Evolutionary conservation across 805 yeast genomes (phyloP).

Genomic region (Yarrowia sp.): DNA sequence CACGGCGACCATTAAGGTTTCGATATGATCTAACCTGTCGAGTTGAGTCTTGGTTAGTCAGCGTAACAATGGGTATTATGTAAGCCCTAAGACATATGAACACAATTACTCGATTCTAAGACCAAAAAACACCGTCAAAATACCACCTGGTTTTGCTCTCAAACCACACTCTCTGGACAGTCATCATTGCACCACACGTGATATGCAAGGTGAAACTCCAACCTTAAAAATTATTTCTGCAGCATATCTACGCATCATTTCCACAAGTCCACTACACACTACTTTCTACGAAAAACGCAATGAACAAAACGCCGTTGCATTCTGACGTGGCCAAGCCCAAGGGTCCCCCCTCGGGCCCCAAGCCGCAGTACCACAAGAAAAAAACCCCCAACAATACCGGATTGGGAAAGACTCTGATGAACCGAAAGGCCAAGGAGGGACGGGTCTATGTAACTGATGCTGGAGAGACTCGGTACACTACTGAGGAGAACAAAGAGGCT

Average conservation of each 20-base stretch:
- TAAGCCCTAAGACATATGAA: too few species aligned
- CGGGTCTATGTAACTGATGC: constrained; percentile 49
- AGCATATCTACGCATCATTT: neutral
- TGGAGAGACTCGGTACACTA: constrained; percentile 84
- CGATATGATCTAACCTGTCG: too few species aligned
- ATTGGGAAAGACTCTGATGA: constrained; percentile 76
- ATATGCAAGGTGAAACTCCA: neutral
- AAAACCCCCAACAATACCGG: constrained; percentile 61
- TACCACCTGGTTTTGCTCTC: too few species aligned
- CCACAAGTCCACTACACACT: neutral
- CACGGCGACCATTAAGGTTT: too few species aligned
- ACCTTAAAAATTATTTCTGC: constrained; percentile 19
- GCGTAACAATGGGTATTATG: too few species aligned
- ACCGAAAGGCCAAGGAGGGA: constrained; percentile 49
- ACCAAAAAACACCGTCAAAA: too few species aligned
- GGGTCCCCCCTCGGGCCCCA: constrained; percentile 79
- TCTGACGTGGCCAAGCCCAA: constrained; percentile 19
- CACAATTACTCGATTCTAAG: too few species aligned
- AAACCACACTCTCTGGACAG: too few species aligned
- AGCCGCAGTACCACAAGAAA: constrained; percentile 73
- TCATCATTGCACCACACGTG: constrained; percentile 13
- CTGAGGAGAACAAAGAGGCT: constrained; percentile 79
- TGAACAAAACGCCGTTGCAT: constrained; percentile 20
- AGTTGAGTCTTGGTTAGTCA: too few species aligned
- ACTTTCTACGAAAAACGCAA: neutral